Evolutionary conservation across 1,284 basidiomycete genomes (phyloP), one percentile per base, ranked within the genome.

Genomic region (Rugosomyces carneus): DNA sequence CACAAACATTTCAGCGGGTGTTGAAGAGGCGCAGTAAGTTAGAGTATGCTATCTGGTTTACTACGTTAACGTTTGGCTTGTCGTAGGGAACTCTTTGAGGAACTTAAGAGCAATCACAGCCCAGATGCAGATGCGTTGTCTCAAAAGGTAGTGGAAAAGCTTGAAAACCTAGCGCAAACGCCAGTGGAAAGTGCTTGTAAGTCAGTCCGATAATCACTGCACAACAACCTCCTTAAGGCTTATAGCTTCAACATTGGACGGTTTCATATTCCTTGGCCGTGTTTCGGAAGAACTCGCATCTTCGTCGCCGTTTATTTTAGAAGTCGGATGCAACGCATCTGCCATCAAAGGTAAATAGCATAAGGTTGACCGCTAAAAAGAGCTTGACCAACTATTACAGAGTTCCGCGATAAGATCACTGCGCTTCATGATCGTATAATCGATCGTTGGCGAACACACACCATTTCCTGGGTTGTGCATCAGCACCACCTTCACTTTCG

Each of bases 101-200:
- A 68, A 43, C 61, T 82, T 9, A 61, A 61, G 13, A 55, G 61
- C 35, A 57, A 63, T 2, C 80, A 78, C 55, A 66, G 66, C 48
- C 69, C 76, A 5, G 67, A 75, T 39, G 78, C 77, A 2, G 69
- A 74, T 43, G 54, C 58, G 5, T 49, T 76, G 19, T 77, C 73
- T 48, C 52, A 49, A 2, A 67, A 59, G 21, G 60, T 80, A 9
- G 55, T 68, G 7, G 55, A 63, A 11, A 65, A 64, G 2, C 61
- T 82, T 36, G 59, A 67, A 31, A 53, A 60, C 6, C 59, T 61
- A 34, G 60, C 65, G 16, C 59, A 62, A 21, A 53, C 60, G 27
- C 55, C 64, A 24, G 56, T 60, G 37, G 60, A 63, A 40, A 53
- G 60, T 37, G 43, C 57, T 42, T 62, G 76, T 76, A 45, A 35